Percentiles rank a stretch among this genome's conserved stretches.
These are phyloP conservation scores for Fusarium sp. DNA, from an alignment of 2,329 filamentous ascomycete genomes.

Conservation along the genomic window DNA sequence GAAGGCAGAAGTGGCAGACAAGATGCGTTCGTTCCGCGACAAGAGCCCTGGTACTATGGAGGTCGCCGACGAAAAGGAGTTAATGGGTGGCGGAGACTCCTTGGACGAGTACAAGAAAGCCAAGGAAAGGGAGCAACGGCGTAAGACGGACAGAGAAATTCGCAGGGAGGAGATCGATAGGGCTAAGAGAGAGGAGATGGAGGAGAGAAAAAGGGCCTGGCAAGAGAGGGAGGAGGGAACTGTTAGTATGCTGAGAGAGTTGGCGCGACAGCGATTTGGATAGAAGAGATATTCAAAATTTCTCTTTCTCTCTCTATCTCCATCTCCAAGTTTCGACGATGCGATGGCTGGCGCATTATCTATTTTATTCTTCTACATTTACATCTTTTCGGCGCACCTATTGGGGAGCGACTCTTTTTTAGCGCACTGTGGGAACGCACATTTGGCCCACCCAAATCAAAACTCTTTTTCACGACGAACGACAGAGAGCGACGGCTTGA, in stretches of 20 bases:
- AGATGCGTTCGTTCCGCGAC: conserved; percentile 79
- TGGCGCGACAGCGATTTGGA: conserved; percentile 86
- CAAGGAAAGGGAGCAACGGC: conserved; percentile 74
- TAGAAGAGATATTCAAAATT: conserved; percentile 46
- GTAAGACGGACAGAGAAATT: conserved; percentile 87
- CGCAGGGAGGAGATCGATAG: conserved; percentile 83
- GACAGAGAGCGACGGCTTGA: conserved; percentile 15
- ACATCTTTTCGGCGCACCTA: neutral
- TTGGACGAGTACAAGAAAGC: conserved; percentile 77
- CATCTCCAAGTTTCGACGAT: neutral
- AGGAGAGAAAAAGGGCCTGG: conserved; percentile 78
- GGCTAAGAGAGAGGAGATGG: conserved; percentile 81
- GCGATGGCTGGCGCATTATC: neutral
- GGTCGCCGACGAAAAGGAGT: conserved; percentile 74
- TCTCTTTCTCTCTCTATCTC: neutral
- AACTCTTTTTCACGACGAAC: conserved; percentile 47
- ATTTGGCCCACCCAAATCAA: conserved; percentile 48
- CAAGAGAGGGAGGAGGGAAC: conserved; percentile 85
- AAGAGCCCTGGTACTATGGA: conserved; percentile 69
- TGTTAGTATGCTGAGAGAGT: conserved; percentile 81
- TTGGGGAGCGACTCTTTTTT: conserved; percentile 13
- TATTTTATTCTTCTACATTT: conserved; percentile 4
- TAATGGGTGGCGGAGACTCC: conserved; percentile 80
- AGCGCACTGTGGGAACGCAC: conserved; percentile 48
- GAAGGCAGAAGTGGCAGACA: conserved; percentile 77